Conservation (phyloP, 2,329 filamentous ascomycete species). For the Parascedosporium putredinis region DNA sequence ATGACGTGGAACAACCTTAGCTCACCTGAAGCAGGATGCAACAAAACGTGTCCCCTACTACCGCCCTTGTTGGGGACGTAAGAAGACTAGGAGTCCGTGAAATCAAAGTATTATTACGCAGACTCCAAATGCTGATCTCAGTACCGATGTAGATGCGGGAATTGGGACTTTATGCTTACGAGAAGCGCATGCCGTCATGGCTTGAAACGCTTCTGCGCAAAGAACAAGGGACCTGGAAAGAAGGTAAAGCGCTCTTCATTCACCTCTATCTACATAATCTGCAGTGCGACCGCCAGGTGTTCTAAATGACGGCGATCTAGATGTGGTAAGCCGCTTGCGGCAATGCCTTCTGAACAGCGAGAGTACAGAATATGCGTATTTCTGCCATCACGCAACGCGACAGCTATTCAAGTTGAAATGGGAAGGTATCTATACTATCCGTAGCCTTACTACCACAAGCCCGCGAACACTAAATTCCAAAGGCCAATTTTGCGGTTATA, state of each 20-base stretch:
- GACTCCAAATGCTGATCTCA: neutral
- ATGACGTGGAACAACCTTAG: too few relatives aligned
- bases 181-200: constrained; percentile 65
- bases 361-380: constrained; percentile 58
- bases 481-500: constrained; percentile 89
- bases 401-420: constrained; percentile 74
- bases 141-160: constrained; percentile 38
- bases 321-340: neutral
- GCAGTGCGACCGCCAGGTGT: neutral
- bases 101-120: neutral
- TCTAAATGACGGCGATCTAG: too few relatives aligned
- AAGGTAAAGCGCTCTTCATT: neutral
- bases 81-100: neutral
- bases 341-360: constrained; percentile 11
- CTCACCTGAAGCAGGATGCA: too few relatives aligned
- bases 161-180: constrained; percentile 61
- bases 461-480: too few relatives aligned
- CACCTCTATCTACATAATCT: neutral
- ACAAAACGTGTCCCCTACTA: too few relatives aligned
- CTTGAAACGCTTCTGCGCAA: constrained; percentile 51
- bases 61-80: neutral
- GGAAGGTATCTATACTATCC: constrained; percentile 59
- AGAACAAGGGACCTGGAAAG: constrained; percentile 26
- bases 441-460: too few relatives aligned
- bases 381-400: constrained; percentile 65